Evolutionary conservation across 352 stramenopile species (phyloP).

Genomic region (Globisporangium takayamanum): DNA sequence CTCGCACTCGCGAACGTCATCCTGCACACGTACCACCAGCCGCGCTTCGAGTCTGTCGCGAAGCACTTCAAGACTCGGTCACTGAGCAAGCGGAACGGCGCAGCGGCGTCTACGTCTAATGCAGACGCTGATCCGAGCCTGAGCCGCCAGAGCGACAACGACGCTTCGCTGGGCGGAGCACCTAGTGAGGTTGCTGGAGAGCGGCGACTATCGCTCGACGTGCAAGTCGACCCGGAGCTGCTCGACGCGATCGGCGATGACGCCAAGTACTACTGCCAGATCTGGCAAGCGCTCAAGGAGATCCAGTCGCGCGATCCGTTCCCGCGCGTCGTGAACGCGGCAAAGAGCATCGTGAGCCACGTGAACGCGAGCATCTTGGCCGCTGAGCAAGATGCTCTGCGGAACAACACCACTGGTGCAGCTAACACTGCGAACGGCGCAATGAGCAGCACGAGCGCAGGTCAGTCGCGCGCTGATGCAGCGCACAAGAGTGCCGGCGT

Average conservation of each 20-base stretch:
- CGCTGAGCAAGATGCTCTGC: slow-evolving; percentile 42
- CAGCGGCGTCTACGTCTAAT: not conserved
- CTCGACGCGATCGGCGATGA: slow-evolving; percentile 38
- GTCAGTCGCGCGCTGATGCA: slow-evolving; percentile 3
- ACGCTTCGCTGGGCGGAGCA: not conserved
- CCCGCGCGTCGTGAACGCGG: slow-evolving; percentile 53
- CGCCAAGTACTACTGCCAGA: slow-evolving; percentile 77
- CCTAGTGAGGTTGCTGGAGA: not conserved
- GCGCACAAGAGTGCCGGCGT: slow-evolving; percentile 7
- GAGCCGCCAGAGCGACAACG: not conserved
- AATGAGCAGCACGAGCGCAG: not conserved
- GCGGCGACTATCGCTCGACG: slow-evolving; percentile 14
- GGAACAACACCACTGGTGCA: slow-evolving; percentile 13
- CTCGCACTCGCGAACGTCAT: slow-evolving; percentile 81
- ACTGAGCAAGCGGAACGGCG: slow-evolving; percentile 9
- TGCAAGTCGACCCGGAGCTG: slow-evolving; percentile 40
- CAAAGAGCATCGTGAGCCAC: slow-evolving; percentile 57
- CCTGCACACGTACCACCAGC: slow-evolving; percentile 82
- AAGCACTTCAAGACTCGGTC: slow-evolving; percentile 69
- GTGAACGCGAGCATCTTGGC: slow-evolving; percentile 56
- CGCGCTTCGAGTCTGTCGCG: slow-evolving; percentile 78
- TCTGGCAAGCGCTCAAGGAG: slow-evolving; percentile 82
- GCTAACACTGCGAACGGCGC: slow-evolving; percentile 1
- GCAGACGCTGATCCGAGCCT: not conserved
- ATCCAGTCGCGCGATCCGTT: slow-evolving; percentile 88